Percentiles rank a stretch among this genome's conserved stretches.
Conservation (phyloP, 169 alveolate genomes). For the Eimeria maxima region DNA sequence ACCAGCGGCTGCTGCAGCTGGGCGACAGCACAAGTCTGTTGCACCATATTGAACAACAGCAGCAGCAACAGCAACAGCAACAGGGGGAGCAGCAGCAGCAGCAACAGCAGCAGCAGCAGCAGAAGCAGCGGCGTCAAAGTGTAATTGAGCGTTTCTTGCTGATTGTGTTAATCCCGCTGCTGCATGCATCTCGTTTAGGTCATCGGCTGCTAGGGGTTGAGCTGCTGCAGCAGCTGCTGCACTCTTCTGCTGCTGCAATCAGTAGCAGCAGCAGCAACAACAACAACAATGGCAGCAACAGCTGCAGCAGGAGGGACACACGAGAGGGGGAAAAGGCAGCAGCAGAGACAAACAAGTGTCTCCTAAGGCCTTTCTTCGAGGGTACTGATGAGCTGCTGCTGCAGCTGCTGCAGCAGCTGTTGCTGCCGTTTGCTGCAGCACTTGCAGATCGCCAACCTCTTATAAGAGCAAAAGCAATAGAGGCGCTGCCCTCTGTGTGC, state of each 20-base stretch:
- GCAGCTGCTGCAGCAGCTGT: conserved; percentile 71
- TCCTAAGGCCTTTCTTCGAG: conserved; percentile 29
- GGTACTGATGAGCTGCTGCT: neutral
- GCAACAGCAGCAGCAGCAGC: conserved; percentile 45
- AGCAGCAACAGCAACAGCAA: neutral
- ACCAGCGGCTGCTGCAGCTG: neutral
- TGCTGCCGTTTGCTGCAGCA: conserved; percentile 75
- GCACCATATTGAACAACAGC: conserved; percentile 14
- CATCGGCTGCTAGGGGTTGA: conserved; percentile 74
- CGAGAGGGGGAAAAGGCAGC: neutral
- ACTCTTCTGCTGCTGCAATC: conserved; percentile 2
- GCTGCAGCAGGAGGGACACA: neutral
- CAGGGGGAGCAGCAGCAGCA: conserved; percentile 36
- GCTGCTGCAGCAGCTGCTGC: conserved; percentile 74
- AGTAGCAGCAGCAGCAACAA: conserved; percentile 22
- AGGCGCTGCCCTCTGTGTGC: conserved; percentile 62
- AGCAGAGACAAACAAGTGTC: neutral
- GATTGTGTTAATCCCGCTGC: conserved; percentile 29
- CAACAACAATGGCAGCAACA: conserved; percentile 33
- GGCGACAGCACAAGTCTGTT: neutral
- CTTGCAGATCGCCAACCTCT: conserved; percentile 30
- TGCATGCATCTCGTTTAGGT: conserved; percentile 40
- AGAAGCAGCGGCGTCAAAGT: conserved; percentile 13
- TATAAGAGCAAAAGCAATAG: conserved; percentile 33
- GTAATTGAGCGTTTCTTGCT: conserved; percentile 48